Percentiles rank a stretch among this genome's conserved stretches.
These are phyloP conservation scores for Hypoxylon sp. DNA, from an alignment of 2,329 filamentous ascomycete genomes.

Conservation along the genomic window DNA sequence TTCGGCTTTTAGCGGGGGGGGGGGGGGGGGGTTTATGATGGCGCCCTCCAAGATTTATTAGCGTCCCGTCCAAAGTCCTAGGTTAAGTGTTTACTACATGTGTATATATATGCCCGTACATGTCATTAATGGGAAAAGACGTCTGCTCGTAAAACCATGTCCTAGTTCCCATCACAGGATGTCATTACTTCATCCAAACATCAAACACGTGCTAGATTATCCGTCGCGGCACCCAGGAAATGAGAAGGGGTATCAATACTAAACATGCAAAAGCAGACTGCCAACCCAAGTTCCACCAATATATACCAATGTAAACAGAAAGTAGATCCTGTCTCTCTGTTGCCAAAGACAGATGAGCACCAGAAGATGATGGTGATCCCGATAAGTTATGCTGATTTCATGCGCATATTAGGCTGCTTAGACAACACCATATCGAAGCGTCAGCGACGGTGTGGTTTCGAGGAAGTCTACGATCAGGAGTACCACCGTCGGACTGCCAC, in stretches of 20 bases:
- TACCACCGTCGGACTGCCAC: slow-evolving; percentile 8
- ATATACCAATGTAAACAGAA: not conserved
- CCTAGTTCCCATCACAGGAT: slow-evolving; percentile 1
- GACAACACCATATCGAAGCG: slow-evolving; percentile 8
- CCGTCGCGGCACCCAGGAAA: slow-evolving; percentile 13
- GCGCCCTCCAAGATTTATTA: not conserved
- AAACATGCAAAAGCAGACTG: slow-evolving; percentile 22
- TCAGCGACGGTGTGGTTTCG: slow-evolving; percentile 1
- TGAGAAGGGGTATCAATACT: slow-evolving; percentile 35
- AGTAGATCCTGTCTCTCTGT: not conserved
- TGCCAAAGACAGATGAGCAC: not conserved
- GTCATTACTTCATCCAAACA: slow-evolving; percentile 5
- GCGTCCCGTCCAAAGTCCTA: not conserved
- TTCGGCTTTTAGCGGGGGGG: not conserved
- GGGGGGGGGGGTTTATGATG: too few species aligned
- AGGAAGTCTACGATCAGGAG: slow-evolving; percentile 5
- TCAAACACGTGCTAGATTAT: not conserved
- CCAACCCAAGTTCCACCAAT: slow-evolving; percentile 3
- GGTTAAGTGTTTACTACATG: not conserved
- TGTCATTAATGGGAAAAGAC: slow-evolving; percentile 1
- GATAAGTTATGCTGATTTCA: not conserved
- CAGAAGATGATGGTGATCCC: not conserved
- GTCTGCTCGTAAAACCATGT: slow-evolving; percentile 15
- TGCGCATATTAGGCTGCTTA: slow-evolving; percentile 12
- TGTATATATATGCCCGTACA: slow-evolving; percentile 10